phyloP scores from a whole-genome alignment of 2,329 filamentous ascomycete genomes.

The Hypoxylon sp. region DNA sequence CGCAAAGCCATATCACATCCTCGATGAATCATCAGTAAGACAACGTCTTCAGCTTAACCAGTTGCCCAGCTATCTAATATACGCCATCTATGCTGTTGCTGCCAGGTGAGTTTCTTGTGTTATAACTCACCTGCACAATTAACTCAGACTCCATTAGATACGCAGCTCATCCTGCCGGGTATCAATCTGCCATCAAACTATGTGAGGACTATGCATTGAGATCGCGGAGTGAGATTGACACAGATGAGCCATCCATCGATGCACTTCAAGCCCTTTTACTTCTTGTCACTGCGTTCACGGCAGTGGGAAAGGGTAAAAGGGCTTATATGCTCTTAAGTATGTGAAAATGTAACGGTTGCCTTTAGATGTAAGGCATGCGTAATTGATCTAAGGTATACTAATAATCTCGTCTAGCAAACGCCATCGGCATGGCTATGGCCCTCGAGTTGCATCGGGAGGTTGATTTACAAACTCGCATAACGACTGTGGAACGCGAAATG shows the following conservation, averaged over 20 bases:
- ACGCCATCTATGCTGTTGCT: slow-evolving; percentile 73
- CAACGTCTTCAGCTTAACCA: slow-evolving; percentile 80
- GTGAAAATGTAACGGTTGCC: slow-evolving; percentile 36
- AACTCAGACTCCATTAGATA: slow-evolving; percentile 67
- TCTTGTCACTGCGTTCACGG: slow-evolving; percentile 81
- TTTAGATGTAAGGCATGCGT: background rate
- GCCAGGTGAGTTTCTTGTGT: slow-evolving; percentile 65
- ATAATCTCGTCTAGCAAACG: slow-evolving; percentile 70
- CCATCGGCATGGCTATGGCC: slow-evolving; percentile 86
- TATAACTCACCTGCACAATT: slow-evolving; percentile 19
- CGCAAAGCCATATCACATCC: slow-evolving; percentile 84
- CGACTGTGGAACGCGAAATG: slow-evolving; percentile 80
- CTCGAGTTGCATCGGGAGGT: slow-evolving; percentile 85
- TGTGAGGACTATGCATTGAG: slow-evolving; percentile 82
- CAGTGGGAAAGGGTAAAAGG: slow-evolving; percentile 84
- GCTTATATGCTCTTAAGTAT: slow-evolving; percentile 88
- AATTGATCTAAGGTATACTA: slow-evolving; percentile 49
- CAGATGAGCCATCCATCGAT: slow-evolving; percentile 86
- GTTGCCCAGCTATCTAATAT: slow-evolving; percentile 68
- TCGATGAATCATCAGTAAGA: slow-evolving; percentile 82
- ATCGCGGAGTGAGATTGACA: slow-evolving; percentile 79
- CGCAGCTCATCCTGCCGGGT: slow-evolving; percentile 75
- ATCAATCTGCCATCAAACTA: slow-evolving; percentile 76
- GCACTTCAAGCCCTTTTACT: slow-evolving; percentile 82
- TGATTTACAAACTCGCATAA: slow-evolving; percentile 73